phyloP scores from a whole-genome alignment of 73 alveolate genomes.

The Halteria grandinella region DNA sequence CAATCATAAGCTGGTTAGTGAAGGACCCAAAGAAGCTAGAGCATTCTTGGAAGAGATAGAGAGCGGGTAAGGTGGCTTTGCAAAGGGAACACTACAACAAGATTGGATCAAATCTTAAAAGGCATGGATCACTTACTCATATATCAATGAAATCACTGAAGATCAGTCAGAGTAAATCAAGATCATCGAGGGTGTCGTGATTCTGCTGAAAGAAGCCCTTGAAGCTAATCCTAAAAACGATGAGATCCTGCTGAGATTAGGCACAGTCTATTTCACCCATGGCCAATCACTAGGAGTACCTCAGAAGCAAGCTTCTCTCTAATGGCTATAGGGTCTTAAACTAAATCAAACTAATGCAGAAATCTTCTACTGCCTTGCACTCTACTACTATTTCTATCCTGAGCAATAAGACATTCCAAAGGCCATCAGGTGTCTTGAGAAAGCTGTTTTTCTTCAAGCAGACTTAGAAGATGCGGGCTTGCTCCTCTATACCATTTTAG shows the following conservation, averaged over 20 bases:
- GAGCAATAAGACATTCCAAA: neutral
- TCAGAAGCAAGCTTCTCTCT: neutral
- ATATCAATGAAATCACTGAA: neutral
- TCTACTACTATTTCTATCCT: conserved; percentile 8
- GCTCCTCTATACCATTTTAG: neutral
- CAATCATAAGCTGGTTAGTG: neutral
- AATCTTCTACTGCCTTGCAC: conserved; percentile 1
- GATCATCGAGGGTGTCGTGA: neutral
- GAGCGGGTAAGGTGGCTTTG: too few relatives aligned
- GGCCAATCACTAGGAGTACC: neutral
- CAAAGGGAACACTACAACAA: neutral
- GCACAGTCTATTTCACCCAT: neutral
- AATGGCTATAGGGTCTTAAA: conserved; percentile 22
- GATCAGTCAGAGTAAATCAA: neutral
- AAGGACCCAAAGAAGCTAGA: conserved; percentile 12
- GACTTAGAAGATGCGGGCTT: conserved; percentile 24
- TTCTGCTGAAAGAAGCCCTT: conserved; percentile 10
- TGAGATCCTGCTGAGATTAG: conserved; percentile 2
- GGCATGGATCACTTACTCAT: conserved; percentile 26
- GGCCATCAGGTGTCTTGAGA: conserved; percentile 6
- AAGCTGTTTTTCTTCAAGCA: conserved; percentile 1
- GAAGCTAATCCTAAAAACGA: neutral
- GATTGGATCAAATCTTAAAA: conserved; percentile 25
- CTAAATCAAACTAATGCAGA: conserved; percentile 26
- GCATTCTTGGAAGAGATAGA: conserved; percentile 4